Evolutionary conservation across 495 filamentous ascomycete genomes (phyloP).

Genomic region (Talaromyces adpressus): DNA sequence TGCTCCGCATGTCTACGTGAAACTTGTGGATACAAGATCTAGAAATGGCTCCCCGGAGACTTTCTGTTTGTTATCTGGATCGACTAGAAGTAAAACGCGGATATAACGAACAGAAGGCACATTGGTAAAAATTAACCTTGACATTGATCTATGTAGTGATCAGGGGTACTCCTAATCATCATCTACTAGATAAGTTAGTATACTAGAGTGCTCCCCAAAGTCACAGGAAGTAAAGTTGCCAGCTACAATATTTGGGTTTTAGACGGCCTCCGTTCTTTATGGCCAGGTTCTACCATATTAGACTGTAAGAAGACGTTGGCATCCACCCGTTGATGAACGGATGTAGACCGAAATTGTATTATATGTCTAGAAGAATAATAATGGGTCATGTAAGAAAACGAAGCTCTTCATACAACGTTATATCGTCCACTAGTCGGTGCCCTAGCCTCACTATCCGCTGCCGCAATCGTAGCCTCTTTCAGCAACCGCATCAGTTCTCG

Average conservation of each 20-base stretch:
- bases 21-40: too few relatives aligned
- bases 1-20: too few relatives aligned
- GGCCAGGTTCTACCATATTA: not conserved
- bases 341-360: not conserved
- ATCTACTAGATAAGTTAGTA: too few relatives aligned
- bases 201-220: too few relatives aligned
- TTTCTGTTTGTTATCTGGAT: too few relatives aligned
- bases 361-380: not conserved
- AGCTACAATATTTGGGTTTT: not conserved
- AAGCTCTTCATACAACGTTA: conserved; percentile 62
- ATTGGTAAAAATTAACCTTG: too few relatives aligned
- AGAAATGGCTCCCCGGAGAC: too few relatives aligned
- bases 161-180: too few relatives aligned
- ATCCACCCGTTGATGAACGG: not conserved
- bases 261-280: not conserved
- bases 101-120: too few relatives aligned
- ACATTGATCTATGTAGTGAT: too few relatives aligned
- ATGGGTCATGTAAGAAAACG: not conserved
- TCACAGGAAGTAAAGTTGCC: not conserved
- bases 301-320: not conserved
- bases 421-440: conserved; percentile 81
- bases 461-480: conserved; percentile 88
- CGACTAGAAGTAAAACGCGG: too few relatives aligned
- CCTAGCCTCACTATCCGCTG: conserved; percentile 74
- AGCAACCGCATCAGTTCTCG: conserved; percentile 80